phyloP scores from a whole-genome alignment of 441 rosid genomes.

The Croton laevigatus region DNA sequence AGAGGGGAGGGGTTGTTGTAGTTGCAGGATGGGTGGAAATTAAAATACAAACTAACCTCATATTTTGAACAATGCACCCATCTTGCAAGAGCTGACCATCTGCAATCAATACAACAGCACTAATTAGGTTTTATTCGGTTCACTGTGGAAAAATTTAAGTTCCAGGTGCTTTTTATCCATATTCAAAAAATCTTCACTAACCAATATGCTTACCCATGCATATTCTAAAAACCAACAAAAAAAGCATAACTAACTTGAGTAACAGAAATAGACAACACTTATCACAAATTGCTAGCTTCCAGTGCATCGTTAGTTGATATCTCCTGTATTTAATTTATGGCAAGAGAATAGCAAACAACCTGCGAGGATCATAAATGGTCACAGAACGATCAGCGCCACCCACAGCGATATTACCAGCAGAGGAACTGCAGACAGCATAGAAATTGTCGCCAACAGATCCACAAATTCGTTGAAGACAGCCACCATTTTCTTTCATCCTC shows the following conservation, averaged over 20 bases:
- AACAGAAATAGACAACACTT: background rate
- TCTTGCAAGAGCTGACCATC: conserved; percentile 58
- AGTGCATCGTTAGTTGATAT: background rate
- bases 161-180: background rate
- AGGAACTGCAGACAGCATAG: conserved; percentile 57
- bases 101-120: conserved; percentile 18
- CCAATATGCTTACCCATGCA: background rate
- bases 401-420: conserved; percentile 52
- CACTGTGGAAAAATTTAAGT: background rate
- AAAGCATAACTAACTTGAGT: conserved; percentile 24
- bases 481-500: conserved; percentile 47
- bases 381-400: conserved; percentile 73
- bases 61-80: conserved; percentile 67
- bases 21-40: background rate
- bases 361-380: conserved; percentile 73
- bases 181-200: background rate
- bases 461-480: conserved; percentile 40
- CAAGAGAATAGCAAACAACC: conserved; percentile 34
- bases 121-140: conserved; percentile 15
- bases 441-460: conserved; percentile 56
- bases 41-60: conserved; percentile 42
- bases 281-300: conserved; percentile 4
- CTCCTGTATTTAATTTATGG: background rate
- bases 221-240: conserved; percentile 15
- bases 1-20: conserved; percentile 1